phyloP scores from a whole-genome alignment of 2,329 filamentous ascomycete genomes.

The Scleromitrula shiraiana region DNA sequence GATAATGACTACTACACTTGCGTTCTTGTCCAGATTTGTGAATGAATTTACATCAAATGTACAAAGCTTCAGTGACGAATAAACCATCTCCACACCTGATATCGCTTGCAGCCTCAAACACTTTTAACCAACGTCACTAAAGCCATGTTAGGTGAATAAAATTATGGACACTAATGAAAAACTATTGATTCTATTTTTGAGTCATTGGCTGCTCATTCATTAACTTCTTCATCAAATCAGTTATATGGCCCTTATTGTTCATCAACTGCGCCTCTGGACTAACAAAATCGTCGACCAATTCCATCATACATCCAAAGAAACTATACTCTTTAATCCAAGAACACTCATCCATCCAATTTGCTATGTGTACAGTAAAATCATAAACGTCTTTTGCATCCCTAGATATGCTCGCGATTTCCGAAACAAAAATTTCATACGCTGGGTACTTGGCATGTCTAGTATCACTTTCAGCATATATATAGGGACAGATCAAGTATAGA shows the following conservation, averaged over 20 bases:
- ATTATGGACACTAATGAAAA: no score
- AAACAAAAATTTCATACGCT: constrained; percentile 32
- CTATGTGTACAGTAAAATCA: constrained; percentile 33
- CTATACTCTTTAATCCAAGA: constrained; percentile 37
- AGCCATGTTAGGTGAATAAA: no score
- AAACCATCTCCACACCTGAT: no score
- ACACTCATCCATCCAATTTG: constrained; percentile 36
- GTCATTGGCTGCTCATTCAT: constrained; percentile 24
- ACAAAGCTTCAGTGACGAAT: no score
- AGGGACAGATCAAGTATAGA: background rate
- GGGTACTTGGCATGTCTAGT: constrained; percentile 27
- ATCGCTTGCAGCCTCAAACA: no score
- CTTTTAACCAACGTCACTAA: no score
- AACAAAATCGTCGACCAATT: constrained; percentile 37
- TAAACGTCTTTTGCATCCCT: constrained; percentile 32
- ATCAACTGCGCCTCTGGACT: constrained; percentile 40
- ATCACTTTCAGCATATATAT: constrained; percentile 5
- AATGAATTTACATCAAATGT: no score
- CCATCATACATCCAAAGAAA: constrained; percentile 37
- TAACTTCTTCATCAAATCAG: constrained; percentile 24
- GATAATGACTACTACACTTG: no score
- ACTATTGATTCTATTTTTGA: no score
- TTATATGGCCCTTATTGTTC: constrained; percentile 35
- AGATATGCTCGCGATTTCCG: constrained; percentile 36
- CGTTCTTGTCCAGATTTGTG: no score